A percentile compares a stretch with the other conserved stretches of the same genome.
phyloP scores from a whole-genome alignment of 768 basidiomycete genomes.

The Trametes villosa region DNA sequence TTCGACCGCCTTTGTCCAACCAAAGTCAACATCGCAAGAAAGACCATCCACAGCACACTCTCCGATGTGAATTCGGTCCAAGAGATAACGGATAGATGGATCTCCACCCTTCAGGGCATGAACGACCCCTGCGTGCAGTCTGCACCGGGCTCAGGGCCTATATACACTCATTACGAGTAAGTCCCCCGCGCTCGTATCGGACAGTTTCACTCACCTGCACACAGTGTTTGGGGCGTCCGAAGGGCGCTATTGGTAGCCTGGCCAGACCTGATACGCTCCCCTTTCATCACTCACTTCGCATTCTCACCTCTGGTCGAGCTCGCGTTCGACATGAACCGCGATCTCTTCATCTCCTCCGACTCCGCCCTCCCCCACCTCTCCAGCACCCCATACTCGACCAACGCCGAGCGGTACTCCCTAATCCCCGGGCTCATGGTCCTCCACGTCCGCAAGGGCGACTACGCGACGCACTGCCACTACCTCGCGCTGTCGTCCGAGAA shows the following conservation, averaged over 20 bases:
- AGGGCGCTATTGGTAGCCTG: slow-evolving; percentile 37
- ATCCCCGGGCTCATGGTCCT: slow-evolving; percentile 22
- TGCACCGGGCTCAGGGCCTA: slow-evolving; percentile 2
- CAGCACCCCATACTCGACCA: slow-evolving; percentile 7
- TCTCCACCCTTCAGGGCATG: not conserved
- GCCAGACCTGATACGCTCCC: slow-evolving; percentile 47
- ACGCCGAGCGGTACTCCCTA: slow-evolving; percentile 10
- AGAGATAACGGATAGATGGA: slow-evolving; percentile 11
- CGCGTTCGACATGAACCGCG: slow-evolving; percentile 36
- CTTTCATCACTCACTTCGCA: slow-evolving; percentile 49
- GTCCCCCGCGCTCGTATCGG: not conserved
- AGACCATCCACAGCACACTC: not conserved
- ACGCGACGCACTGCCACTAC: slow-evolving; percentile 14
- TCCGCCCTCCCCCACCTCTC: slow-evolving; percentile 7
- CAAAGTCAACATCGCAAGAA: not conserved
- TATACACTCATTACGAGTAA: slow-evolving; percentile 17
- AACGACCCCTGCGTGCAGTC: slow-evolving; percentile 15
- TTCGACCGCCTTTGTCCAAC: slow-evolving; percentile 15
- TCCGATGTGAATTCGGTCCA: not conserved
- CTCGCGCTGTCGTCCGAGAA: slow-evolving; percentile 38
- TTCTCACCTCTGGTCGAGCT: slow-evolving; percentile 57
- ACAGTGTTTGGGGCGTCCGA: slow-evolving; percentile 25
- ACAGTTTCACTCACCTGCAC: not conserved
- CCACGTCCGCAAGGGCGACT: slow-evolving; percentile 22
- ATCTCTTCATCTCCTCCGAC: slow-evolving; percentile 6